Base-by-base conservation (phyloP, 2,329 filamentous ascomycete genomes). In the Chalara sp. region DNA sequence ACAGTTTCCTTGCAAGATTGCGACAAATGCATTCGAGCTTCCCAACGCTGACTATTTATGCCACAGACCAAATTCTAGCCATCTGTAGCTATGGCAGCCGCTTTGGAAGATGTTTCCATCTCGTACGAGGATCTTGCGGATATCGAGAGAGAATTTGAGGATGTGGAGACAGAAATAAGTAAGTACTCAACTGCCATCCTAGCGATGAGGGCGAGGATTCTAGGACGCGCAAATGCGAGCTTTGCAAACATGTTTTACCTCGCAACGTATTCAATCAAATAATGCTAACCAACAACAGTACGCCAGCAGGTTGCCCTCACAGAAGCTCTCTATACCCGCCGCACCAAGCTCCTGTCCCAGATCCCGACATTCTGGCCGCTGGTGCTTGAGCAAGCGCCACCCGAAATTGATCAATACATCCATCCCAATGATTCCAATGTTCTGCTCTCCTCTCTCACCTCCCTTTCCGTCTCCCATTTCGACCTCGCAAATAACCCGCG, bases 301-400 rank as follows among this genome's bases (percentile, higher is more conserved):
- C 84, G 87, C 64, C 78, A 86, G 64, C 84, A 91, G 68, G 79
- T 85, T 60, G 72, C 78, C 58, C 76, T 90, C 61, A 79, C 81
- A 63, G 74, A 76, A 54, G 78, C 85, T 43, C 79, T 95, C 55
- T 96, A 89, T 74, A 76, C 79, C 62, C 87, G 87, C 72, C 89
- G 92, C 66, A 76, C 80, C 58, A 77, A 80, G 61, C 70, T 89
- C 57, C 74, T 93, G 57, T 70, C 79, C 56, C 76, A 84, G 64
- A 91, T 96, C 65, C 80, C 83, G 61, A 83, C 88, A 73, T 99
- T 97, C 81, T 97, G 93, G 93, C 78, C 88, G n/a, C 80, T 95
- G 52, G 91, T 96, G 51, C 79, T 97, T 67, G 88, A 95, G 74
- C 86, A 90, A 72, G 84, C 87, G 3, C 90, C 91, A 2, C 77